phyloP scores from a whole-genome alignment of 305 asterid genomes.

The Euphrasia arctica region DNA sequence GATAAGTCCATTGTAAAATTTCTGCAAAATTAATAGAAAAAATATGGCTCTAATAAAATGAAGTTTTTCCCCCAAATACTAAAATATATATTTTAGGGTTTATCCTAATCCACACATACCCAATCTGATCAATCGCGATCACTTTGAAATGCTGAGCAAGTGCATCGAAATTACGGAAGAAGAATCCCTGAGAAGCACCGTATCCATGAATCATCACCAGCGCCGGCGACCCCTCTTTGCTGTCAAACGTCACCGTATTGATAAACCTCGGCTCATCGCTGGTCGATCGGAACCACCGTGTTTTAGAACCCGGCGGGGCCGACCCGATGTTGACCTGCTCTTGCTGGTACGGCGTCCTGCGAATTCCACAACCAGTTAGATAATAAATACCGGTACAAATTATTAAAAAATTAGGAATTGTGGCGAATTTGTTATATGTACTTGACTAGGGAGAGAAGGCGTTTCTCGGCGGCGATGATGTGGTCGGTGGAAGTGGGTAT shows the following conservation, averaged over 20 bases:
- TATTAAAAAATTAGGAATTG: not conserved
- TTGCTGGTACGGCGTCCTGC: constrained; percentile 60
- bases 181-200: constrained; percentile 82
- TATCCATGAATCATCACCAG: constrained; percentile 80
- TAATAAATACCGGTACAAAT: not conserved
- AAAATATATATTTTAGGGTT: not conserved
- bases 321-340: constrained; percentile 68
- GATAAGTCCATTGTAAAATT: constrained; percentile 5
- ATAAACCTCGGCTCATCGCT: constrained; percentile 68
- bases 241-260: constrained; percentile 67
- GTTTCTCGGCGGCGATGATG: constrained; percentile 57
- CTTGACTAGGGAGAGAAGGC: constrained; percentile 70
- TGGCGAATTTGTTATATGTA: constrained; percentile 1
- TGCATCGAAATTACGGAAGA: constrained; percentile 71
- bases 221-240: constrained; percentile 69
- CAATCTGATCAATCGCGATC: constrained; percentile 86
- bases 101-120: constrained; percentile 37
- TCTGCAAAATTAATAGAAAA: no score
- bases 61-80: not conserved
- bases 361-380: not conserved
- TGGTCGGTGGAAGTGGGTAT: constrained; percentile 38
- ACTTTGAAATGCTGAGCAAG: constrained; percentile 66
- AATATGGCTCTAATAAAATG: no score
- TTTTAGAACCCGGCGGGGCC: constrained; percentile 73
- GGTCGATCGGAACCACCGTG: constrained; percentile 66